Base-by-base conservation (phyloP, 306 rosid genomes). In the Herpetospermum pedunculosum region DNA sequence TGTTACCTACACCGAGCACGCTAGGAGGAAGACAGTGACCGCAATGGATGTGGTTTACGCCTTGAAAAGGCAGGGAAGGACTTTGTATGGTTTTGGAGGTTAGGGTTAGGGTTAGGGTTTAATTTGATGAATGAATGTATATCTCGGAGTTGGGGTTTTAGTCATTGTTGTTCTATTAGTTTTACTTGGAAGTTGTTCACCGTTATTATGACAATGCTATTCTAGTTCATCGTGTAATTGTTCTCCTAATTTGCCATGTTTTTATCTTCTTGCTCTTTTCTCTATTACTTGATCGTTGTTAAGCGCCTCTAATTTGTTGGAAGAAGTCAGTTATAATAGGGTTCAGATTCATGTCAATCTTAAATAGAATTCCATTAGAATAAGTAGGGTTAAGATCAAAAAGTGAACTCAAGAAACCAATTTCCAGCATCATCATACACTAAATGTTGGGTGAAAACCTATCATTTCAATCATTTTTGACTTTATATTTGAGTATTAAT, bases 21-120 rank as follows among this genome's bases (percentile, higher is more conserved):
- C 87, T 0, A 38, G 87, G 41, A 78, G 87, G 75, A 84, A 84
- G 80, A 84, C 87, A 4, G 87, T 84, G 18, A 84, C 85, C 1
- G 88, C 88, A 14, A 84, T 84, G 85, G 88, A 81, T 5, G 85
- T 81, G 38, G 88, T 81, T 26, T 84, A 84, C 5, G 85, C 85
- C 2, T 16, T 84, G 32, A 84, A 84, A 77, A 81, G 85, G 76
- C 88, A 81, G 19, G 88, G 88, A 63, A 77, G 88, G 78, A 84
- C 88, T 43, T 81, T 84, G 3, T 84, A 84, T 8, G 88, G 88
- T 1, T 84, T 84, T 19, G 88, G 86, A 3, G 86, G 88, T 67
- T 85, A 68, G 35, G n/a, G n/a, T n/a, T n/a, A n/a, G n/a, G n/a
- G 35, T 35, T 6, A 5, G 15, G 13, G 73, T 23, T 41, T 13